phyloP scores from a whole-genome alignment of 2,329 filamentous ascomycete species.

The Apiospora saccharicola region DNA sequence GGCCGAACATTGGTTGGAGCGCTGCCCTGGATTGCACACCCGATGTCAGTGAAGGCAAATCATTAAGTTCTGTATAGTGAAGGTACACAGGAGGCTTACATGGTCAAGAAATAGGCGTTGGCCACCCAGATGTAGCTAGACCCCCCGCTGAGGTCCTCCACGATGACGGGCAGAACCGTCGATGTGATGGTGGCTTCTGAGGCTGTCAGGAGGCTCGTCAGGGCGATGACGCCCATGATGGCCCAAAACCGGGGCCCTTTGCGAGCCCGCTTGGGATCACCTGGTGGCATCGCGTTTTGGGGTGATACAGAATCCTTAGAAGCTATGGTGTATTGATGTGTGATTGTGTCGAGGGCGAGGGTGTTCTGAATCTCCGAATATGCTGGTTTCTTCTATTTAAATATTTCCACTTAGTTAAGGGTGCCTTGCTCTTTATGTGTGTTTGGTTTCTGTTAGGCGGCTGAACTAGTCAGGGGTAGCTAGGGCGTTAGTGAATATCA shows the following conservation, averaged over 20 bases:
- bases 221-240: neutral
- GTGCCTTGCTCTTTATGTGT: too few relatives aligned
- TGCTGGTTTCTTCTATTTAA: too few relatives aligned
- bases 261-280: too few relatives aligned
- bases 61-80: neutral
- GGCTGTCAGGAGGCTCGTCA: neutral
- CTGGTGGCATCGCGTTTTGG: too few relatives aligned
- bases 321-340: too few relatives aligned
- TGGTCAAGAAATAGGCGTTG: constrained; percentile 29
- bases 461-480: neutral
- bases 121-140: neutral
- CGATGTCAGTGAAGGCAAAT: neutral
- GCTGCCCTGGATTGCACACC: constrained; percentile 35
- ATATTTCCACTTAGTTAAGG: too few relatives aligned
- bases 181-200: constrained; percentile 4
- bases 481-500: neutral
- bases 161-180: neutral
- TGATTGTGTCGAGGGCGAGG: too few relatives aligned
- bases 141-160: neutral
- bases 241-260: neutral
- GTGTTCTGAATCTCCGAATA: too few relatives aligned
- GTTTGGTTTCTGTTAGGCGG: too few relatives aligned
- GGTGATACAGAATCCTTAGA: too few relatives aligned
- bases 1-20: constrained; percentile 53
- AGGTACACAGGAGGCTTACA: neutral